phyloP scores from a whole-genome alignment of 495 filamentous ascomycete genomes.

The Ramalina intermedia region DNA sequence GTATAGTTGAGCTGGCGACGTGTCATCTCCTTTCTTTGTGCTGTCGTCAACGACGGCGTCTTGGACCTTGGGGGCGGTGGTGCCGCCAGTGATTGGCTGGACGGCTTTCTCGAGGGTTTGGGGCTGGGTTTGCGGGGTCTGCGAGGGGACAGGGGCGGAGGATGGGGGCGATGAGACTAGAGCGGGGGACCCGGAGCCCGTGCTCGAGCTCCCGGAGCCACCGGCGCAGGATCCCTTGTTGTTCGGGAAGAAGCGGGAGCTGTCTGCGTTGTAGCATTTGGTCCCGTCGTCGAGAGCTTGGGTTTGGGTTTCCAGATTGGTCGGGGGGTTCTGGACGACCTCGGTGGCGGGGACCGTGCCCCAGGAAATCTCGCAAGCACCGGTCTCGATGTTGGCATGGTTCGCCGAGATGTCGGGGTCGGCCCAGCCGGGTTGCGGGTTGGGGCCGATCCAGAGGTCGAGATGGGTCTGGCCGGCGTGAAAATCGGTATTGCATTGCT shows the following conservation, averaged over 20 bases:
- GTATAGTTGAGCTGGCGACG: neutral
- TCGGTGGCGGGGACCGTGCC: neutral
- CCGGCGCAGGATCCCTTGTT: neutral
- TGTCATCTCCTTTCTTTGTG: neutral
- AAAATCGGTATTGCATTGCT: constrained; percentile 18
- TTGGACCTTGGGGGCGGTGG: neutral
- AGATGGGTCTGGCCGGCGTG: constrained; percentile 17
- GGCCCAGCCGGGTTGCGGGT: constrained; percentile 13
- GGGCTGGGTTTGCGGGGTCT: neutral
- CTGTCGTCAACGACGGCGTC: too few relatives aligned
- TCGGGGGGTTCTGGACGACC: constrained; percentile 4
- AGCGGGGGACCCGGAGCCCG: neutral
- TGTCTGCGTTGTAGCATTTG: neutral
- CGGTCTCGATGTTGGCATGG: neutral
- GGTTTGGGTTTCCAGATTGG: neutral
- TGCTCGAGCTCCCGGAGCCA: neutral
- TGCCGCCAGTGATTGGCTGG: neutral
- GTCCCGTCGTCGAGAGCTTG: neutral
- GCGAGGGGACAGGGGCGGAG: neutral
- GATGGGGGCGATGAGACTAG: neutral
- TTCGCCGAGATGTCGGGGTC: constrained; percentile 6
- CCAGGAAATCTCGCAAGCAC: constrained; percentile 21
- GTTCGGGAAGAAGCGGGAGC: neutral
- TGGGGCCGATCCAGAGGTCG: constrained; percentile 27
- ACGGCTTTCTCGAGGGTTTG: neutral